Evolutionary conservation across 2,329 filamentous ascomycete species (phyloP).

Genomic region (Scedosporium apiospermum): DNA sequence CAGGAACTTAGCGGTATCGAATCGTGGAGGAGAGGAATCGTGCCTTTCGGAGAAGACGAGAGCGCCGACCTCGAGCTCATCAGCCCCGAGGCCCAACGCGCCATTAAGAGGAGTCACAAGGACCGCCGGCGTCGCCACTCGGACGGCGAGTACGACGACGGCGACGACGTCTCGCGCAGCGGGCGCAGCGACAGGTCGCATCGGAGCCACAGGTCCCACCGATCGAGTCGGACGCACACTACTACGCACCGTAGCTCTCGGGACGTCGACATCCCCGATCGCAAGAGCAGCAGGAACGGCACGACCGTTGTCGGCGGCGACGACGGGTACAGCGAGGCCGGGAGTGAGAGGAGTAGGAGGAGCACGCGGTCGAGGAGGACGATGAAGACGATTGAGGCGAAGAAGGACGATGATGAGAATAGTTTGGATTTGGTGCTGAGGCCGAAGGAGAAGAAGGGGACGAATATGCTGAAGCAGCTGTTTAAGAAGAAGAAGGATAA

Average conservation of each 20-base stretch:
- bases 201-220: conserved; percentile 8
- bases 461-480: conserved; percentile 47
- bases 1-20: conserved; percentile 51
- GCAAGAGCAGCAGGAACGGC: conserved; percentile 13
- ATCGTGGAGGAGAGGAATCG: conserved; percentile 48
- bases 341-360: conserved; percentile 24
- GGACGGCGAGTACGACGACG: conserved; percentile 20
- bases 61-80: conserved; percentile 47
- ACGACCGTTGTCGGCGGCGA: conserved; percentile 7
- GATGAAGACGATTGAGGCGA: conserved; percentile 17
- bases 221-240: background rate
- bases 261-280: conserved; percentile 15
- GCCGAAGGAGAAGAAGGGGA: conserved; percentile 36
- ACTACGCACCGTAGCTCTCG: conserved; percentile 16
- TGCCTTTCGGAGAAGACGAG: conserved; percentile 34
- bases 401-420: conserved; percentile 22
- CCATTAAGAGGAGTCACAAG: conserved; percentile 21
- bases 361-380: conserved; percentile 24
- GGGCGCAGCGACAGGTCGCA: conserved; percentile 10
- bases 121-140: background rate
- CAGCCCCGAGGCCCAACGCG: conserved; percentile 43
- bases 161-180: conserved; percentile 28
- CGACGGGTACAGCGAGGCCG: conserved; percentile 26
- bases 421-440: conserved; percentile 31
- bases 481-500: conserved; percentile 47